Evolutionary conservation across 164 flowering plant species (phyloP).

Genomic region (Sextonia rubra): DNA sequence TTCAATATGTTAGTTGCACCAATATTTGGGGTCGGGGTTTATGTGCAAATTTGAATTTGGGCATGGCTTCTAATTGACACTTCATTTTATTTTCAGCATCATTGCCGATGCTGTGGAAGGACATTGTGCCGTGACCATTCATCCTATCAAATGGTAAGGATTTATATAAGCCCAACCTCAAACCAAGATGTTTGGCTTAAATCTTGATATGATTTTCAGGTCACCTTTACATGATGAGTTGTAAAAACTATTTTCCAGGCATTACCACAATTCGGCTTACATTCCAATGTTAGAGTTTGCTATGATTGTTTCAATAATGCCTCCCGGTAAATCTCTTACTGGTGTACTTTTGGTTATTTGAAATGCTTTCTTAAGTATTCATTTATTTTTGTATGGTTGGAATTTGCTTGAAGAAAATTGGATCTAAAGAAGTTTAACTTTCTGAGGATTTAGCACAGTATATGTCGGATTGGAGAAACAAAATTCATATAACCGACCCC

Average conservation of each 20-base stretch:
- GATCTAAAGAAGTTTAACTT: too few species aligned
- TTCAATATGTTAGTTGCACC: not conserved
- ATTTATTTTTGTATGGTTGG: not conserved
- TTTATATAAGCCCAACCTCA: not conserved
- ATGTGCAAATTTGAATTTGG: not conserved
- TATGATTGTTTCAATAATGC: constrained; percentile 30
- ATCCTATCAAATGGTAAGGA: constrained; percentile 29
- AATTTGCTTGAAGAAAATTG: too few species aligned
- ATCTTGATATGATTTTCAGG: not conserved
- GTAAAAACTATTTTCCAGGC: constrained; percentile 15
- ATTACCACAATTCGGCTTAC: constrained; percentile 34
- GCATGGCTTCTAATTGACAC: constrained; percentile 2
- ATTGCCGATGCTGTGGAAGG: constrained; percentile 36
- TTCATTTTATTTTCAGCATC: constrained; percentile 27
- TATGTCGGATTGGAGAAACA: too few species aligned
- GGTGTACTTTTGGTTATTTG: not conserved
- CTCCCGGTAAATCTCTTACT: constrained; percentile 16
- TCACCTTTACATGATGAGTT: not conserved
- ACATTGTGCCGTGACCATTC: constrained; percentile 38
- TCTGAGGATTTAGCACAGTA: too few species aligned
- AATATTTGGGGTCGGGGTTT: not conserved
- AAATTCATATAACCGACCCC: too few species aligned
- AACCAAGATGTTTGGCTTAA: not conserved
- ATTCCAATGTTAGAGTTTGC: constrained; percentile 31
- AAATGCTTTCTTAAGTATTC: not conserved